Base-by-base conservation (phyloP, 208 protist species). In the Trypanosoma melophagium region DNA sequence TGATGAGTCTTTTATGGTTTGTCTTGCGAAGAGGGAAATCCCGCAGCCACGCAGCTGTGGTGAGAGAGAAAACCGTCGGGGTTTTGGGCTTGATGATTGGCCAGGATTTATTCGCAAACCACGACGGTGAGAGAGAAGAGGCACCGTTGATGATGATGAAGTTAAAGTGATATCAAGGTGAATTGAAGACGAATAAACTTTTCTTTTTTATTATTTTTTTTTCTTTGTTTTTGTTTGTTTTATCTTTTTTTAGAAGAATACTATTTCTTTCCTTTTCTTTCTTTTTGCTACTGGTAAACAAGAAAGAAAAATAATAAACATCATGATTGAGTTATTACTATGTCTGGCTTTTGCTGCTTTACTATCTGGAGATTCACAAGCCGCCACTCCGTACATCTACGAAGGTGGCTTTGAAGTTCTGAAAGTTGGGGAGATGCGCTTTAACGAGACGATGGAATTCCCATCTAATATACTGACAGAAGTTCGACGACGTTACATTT, bases 1-100 rank as follows among this genome's bases (percentile, higher is more conserved):
- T 52, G 89, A 94, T 56, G 89, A 94, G 60, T 60, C 67, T 1
- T 94, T 94, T 67, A 64, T 94, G 21, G 84, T 94, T 3, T 83
- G 71, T 13, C 24, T 71, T 3, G 35, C 62, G 7, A 82, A 83
- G 50, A 72, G 89, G 5, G 56, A 59, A 7, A 25, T 21, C 7
- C 75, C 78, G 13, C 76, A 80, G 19, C n/a, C 56, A 52, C 25
- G 24, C 38, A 54, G 41, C 25, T 62, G 69, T 25, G 52, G 59
- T 21, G 77, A 55, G 24, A 57, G 4, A 10, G 42, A 72, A 22
- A 58, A 53, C 57, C 59, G 66, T 14, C 28, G 5, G 28, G 55
- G 40, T 14, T 89, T 82, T 72, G 85, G 81, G 1, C 64, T 90
- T 17, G 85, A 92, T 58, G 83, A 89, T 45, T 94, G 89, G 82